Base-by-base conservation (phyloP, 2,329 filamentous ascomycete genomes). In the Penicillium brasilianum region DNA sequence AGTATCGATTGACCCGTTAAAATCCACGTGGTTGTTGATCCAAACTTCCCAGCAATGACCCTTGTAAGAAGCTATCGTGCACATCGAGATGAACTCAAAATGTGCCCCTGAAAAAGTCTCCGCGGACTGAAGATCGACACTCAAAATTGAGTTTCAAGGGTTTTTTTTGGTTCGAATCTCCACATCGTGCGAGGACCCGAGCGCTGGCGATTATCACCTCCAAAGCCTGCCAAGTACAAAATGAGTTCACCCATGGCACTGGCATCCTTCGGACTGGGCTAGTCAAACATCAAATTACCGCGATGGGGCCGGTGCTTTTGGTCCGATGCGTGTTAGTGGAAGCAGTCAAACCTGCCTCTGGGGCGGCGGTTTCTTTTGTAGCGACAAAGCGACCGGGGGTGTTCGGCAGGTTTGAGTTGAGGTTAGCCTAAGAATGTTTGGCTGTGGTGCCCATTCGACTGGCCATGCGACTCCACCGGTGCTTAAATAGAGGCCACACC, bases 11-110 rank as follows among this genome's bases (percentile, higher is more conserved):
- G 50, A 49, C 16, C 39, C 32, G 14, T 32, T 36, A 11, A 51
- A 13, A 14, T 5, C 10, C n/a, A 34, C 2, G 14, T 51, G 10
- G 37, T 32, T 46, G 43, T 16, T 22, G 49, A 25, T 52, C 18
- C 18, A 51, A 32, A 34, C 14, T n/a, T n/a, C 16, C 37, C 41
- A 57, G 55, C 44, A 28, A 39, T 55, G 18, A 50, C 59, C 32
- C 30, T 58, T 55, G 28, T 55, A 52, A 51, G 55, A 55, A 61
- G 39, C 22, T 20, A 16, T 10, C 37, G 34, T 34, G 55, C 18
- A 44, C 22, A 61, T 61, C 59, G 22, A 16, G 51, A 22, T 46
- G 44, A 44, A 49, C 59, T 43, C 49, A 44, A 14, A 25, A 48
- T 37, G 36, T 14, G 28, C 22, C 43, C 36, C 46, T 13, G 36